Evolutionary conservation across 1,284 basidiomycete genomes (phyloP), one percentile per base, ranked within the genome.

Genomic region (Ceratobasidium sp.): DNA sequence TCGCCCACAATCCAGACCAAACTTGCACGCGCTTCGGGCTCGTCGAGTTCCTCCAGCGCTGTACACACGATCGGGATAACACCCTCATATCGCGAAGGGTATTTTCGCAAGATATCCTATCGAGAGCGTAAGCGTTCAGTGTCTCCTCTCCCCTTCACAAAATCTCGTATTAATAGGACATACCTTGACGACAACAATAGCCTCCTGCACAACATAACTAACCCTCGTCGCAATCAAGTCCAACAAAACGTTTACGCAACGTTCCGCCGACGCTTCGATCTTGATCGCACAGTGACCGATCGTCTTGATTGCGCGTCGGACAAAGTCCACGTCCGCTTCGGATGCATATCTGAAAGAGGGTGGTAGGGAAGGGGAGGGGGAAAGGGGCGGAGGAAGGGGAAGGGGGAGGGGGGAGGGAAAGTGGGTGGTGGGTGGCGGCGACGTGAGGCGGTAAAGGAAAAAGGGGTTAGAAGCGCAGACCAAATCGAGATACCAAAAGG

Each of bases 1-100:
- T 99, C 96, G 65, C 97, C 97, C 72, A 99, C 93, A 79, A 99
- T 99, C 97, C 97, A 99, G 80, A 99, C 98, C 75, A 99, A 88
- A 8, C 96, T 96, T 0, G 97, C 94, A 82, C 99, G 99, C 5
- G 97, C 97, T 81, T 99, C 98, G 17, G 97, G 97, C 81, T 99
- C 98, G 81, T 99, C 97, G 59, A 99, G 86, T 78, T 97, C 96
- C 78, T 99, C 97, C 29, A 99, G 88, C 80, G 97, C 98, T 6
- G 95, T 92, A 80, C 97, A 99, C 47, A 99, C 85, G 0, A 93
- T 96, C 1, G 95, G 96, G 79, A 99, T 99, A 79, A 98, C 93
- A 69, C 95, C 95, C 84, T 99, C 98, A 83, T 99, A 99, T 41
- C 94, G 95, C 69, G 91, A 92, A n/a, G 97, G 98, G 82, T 99